Evolutionary conservation across 352 stramenopile genomes (phyloP).

Genomic region (Pythium rhizo-oryzae): DNA sequence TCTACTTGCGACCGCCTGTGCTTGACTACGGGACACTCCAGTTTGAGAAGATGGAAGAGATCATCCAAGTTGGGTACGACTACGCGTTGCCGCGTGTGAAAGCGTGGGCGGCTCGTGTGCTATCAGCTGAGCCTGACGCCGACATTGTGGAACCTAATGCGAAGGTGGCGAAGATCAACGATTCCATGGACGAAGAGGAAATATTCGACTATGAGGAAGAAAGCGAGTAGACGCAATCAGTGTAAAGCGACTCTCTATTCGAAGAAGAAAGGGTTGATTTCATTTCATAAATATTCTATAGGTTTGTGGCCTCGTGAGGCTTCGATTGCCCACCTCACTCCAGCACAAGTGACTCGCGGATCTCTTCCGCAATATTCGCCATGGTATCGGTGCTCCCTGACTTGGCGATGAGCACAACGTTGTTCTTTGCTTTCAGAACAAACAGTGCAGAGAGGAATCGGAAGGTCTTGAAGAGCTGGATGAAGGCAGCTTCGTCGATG

Average conservation of each 20-base stretch:
- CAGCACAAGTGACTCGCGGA: conserved; percentile 29
- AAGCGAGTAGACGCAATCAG: conserved; percentile 1
- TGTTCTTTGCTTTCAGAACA: conserved; percentile 65
- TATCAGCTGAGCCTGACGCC: conserved; percentile 59
- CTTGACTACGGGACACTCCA: conserved; percentile 91
- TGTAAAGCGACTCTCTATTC: neutral
- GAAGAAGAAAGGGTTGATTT: conserved; percentile 10
- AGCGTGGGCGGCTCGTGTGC: conserved; percentile 56
- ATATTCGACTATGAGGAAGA: conserved; percentile 12
- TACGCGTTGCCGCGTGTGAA: conserved; percentile 76
- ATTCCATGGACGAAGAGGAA: conserved; percentile 11
- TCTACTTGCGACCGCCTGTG: conserved; percentile 90
- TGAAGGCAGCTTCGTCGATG: conserved; percentile 49
- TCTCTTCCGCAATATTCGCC: conserved; percentile 59
- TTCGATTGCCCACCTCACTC: conserved; percentile 7
- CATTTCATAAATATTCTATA: conserved; percentile 35
- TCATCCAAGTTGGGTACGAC: conserved; percentile 85
- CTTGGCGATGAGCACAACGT: conserved; percentile 57
- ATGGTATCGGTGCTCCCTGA: conserved; percentile 47
- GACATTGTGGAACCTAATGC: conserved; percentile 50
- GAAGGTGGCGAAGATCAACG: conserved; percentile 16
- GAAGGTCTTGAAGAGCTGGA: conserved; percentile 50
- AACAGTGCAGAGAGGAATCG: conserved; percentile 73
- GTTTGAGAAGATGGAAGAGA: conserved; percentile 93
- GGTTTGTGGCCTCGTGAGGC: conserved; percentile 1